Conservation (phyloP, 495 filamentous ascomycete genomes). For the Filosporella fistucella region DNA sequence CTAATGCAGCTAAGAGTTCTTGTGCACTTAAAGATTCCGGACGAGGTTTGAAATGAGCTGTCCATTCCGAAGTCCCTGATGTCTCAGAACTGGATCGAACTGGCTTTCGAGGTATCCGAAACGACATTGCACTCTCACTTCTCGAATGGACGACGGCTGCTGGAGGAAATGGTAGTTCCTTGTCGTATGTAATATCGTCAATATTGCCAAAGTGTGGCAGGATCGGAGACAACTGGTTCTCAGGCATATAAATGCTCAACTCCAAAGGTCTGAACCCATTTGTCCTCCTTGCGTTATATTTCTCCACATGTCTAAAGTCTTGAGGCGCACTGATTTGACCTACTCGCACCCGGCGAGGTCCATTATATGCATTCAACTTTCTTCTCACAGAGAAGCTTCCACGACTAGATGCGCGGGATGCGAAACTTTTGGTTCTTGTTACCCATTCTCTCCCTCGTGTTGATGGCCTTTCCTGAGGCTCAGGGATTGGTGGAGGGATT, state of each 20-base stretch:
- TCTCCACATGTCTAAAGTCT: slow-evolving; percentile 47
- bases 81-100: slow-evolving; percentile 18
- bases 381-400: slow-evolving; percentile 47
- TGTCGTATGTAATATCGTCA: slow-evolving; percentile 12
- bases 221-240: slow-evolving; percentile 61
- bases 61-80: slow-evolving; percentile 17
- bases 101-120: slow-evolving; percentile 42
- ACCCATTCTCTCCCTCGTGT: slow-evolving; percentile 30
- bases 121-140: slow-evolving; percentile 44
- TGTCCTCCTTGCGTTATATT: slow-evolving; percentile 29
- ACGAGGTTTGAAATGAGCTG: slow-evolving; percentile 14
- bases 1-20: slow-evolving; percentile 15
- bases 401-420: slow-evolving; percentile 45
- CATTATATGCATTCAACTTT: slow-evolving; percentile 26
- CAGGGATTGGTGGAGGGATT: slow-evolving; percentile 17
- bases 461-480: slow-evolving; percentile 16
- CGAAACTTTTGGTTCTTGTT: slow-evolving; percentile 34
- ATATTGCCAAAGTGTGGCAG: slow-evolving; percentile 41
- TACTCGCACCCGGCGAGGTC: slow-evolving; percentile 39
- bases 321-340: slow-evolving; percentile 41
- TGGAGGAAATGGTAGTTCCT: slow-evolving; percentile 30
- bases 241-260: slow-evolving; percentile 66
- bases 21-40: slow-evolving; percentile 17
- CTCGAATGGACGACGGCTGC: slow-evolving; percentile 34
- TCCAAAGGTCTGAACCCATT: slow-evolving; percentile 64